Conservation (phyloP, 2,329 filamentous ascomycete genomes). For the Ramularia collo-cygni region DNA sequence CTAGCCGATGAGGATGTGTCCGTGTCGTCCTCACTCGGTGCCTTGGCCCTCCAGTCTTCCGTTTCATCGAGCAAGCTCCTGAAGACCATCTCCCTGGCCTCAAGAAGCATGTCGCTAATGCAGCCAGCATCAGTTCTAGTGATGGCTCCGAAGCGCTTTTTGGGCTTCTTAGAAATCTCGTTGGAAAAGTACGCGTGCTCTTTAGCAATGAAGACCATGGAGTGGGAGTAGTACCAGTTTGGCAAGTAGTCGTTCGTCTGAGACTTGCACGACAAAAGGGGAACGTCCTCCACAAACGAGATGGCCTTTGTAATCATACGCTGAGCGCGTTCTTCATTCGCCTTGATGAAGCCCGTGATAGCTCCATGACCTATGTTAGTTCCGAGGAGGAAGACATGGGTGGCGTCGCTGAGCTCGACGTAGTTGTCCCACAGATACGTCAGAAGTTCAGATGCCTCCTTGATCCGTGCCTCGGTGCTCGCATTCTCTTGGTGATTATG, state of each 20-base stretch:
- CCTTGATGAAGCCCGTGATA: conserved; percentile 67
- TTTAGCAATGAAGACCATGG: conserved; percentile 67
- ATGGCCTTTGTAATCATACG: conserved; percentile 63
- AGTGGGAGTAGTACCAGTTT: conserved; percentile 81
- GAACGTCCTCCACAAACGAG: conserved; percentile 70
- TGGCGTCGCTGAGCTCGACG: conserved; percentile 64
- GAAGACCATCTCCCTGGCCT: conserved; percentile 46
- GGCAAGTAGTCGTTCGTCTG: conserved; percentile 61
- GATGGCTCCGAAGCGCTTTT: conserved; percentile 52
- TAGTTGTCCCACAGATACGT: conserved; percentile 97
- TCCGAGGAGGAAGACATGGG: conserved; percentile 77
- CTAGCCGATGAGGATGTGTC: conserved; percentile 1
- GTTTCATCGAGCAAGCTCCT: conserved; percentile 39
- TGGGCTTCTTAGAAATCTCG: conserved; percentile 49
- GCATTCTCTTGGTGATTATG: conserved; percentile 42
- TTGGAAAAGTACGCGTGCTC: conserved; percentile 70
- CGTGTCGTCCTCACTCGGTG: conserved; percentile 2
- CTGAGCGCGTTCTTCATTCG: conserved; percentile 62
- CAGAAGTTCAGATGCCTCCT: conserved; percentile 61
- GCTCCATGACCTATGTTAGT: conserved; percentile 84
- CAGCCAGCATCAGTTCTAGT: conserved; percentile 39
- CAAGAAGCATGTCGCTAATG: conserved; percentile 51
- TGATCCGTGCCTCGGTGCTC: conserved; percentile 33
- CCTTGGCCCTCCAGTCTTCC: conserved; percentile 29
- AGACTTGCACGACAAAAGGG: conserved; percentile 64